Percentiles rank a stretch among this genome's conserved stretches.
Conservation (phyloP, 139 green algal species). For the Haematococcus lacustris region DNA sequence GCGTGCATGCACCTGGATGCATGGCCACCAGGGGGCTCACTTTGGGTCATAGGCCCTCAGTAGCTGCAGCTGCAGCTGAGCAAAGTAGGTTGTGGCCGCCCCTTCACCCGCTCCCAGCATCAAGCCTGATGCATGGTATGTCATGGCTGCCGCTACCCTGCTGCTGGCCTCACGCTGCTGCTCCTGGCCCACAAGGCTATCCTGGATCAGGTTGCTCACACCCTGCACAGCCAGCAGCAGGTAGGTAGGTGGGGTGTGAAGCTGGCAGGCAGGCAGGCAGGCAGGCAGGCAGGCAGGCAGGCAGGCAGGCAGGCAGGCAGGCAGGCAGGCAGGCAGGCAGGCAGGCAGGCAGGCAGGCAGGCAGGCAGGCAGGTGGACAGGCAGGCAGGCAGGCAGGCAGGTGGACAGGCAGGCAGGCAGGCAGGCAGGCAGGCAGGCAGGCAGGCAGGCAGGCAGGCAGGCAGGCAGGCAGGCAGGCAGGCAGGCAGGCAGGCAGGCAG, state of each 20-base stretch:
- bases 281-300: too few relatives aligned
- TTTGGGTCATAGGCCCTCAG: constrained; percentile 33
- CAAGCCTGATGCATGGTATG: constrained; percentile 29
- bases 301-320: too few relatives aligned
- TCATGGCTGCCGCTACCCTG: constrained; percentile 18
- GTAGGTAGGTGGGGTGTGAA: too few relatives aligned
- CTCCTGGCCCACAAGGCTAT: constrained; percentile 34
- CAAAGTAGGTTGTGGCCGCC: constrained; percentile 17
- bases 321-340: too few relatives aligned
- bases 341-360: too few relatives aligned
- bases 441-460: neutral
- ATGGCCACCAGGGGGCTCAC: neutral
- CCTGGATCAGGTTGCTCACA: constrained; percentile 35
- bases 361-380: neutral
- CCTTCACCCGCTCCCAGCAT: constrained; percentile 17
- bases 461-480: neutral
- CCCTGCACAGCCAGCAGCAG: constrained; percentile 7
- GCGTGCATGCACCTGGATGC: neutral
- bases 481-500: constrained; percentile 8
- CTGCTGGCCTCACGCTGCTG: constrained; percentile 17
- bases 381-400: neutral
- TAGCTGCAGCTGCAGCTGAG: constrained; percentile 25
- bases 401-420: neutral
- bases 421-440: neutral
- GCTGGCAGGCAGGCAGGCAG: too few relatives aligned